These are phyloP conservation scores for Cotoneaster glaucophyllus DNA, from an alignment of 306 rosid species.

Conservation along the genomic window DNA sequence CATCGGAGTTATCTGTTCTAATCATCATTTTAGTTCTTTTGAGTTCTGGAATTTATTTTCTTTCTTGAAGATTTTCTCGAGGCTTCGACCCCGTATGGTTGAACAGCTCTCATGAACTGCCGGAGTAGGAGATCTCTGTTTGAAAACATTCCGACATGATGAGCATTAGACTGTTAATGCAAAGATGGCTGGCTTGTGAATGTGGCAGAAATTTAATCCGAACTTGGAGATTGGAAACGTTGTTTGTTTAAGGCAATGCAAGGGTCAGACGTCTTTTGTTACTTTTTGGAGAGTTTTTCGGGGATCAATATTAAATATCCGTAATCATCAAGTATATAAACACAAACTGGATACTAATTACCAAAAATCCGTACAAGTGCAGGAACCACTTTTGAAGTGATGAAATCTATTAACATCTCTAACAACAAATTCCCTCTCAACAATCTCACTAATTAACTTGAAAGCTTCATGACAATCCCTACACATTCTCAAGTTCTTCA, in stretches of 20 bases:
- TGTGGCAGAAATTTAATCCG: neutral
- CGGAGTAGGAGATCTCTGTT: neutral
- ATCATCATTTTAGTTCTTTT: neutral
- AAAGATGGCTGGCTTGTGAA: neutral
- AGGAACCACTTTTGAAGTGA: constrained; percentile 58
- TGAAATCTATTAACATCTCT: constrained; percentile 85
- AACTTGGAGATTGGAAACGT: neutral
- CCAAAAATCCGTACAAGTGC: constrained; percentile 69
- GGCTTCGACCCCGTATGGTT: neutral
- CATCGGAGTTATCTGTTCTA: neutral
- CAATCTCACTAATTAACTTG: constrained; percentile 72
- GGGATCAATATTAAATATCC: neutral
- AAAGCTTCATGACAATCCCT: constrained; percentile 67
- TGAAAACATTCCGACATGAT: too few species aligned
- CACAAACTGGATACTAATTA: constrained; percentile 7
- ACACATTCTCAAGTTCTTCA: constrained; percentile 89
- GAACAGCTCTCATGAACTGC: neutral
- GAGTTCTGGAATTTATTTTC: neutral
- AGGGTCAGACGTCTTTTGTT: neutral
- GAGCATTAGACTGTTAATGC: neutral
- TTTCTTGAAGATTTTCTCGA: neutral
- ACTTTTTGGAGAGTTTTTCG: neutral
- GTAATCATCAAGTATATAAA: neutral
- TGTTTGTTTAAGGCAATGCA: neutral
- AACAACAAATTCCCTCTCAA: constrained; percentile 60